Evolutionary conservation across 805 yeast genomes (phyloP), one percentile per base, ranked within the genome.

Genomic region (Clavispora santaluciae): DNA sequence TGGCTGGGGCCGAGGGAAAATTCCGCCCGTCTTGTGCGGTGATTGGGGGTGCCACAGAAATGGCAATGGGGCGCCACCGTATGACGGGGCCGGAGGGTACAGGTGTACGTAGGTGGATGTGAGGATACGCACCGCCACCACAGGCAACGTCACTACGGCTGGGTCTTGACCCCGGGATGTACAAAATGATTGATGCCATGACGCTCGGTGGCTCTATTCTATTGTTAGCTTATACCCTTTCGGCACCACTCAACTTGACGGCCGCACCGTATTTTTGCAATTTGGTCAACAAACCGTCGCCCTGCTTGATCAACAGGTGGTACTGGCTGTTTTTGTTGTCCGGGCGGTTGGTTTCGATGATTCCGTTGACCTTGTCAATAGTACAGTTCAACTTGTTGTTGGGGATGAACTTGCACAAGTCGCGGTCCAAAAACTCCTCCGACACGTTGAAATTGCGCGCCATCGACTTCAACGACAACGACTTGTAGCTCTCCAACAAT

Each of bases 241-340:
- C 96, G 21, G 95, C 86, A 36, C 98, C 97, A 57, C 95, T 84
- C 55, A 93, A 75, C 62, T 95, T 86, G 37, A 93, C 98, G 17
- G 97, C 96, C 34, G 98, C 96, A 35, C 96, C 95, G 55, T 91
- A 93, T 63, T 90, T 93, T 63, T 93, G 99, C 58, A 93, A 75
- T 63, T 91, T 93, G 13, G 99, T 91, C 60, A 93, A 78, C 55
- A 93, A 72, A 2, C 82, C 79, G 59, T 93, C 99, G 48, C 99
- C 98, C 60, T 84, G 95, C 64, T 87, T 89, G 55, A 93, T 81
- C 56, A 93, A 75, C 48, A 72, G 64, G 60, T 89, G 95, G 63
- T 90, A 93, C 66, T 91, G 98, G 42, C 87, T 85, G 60, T 93
- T 91, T 67, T 93, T 93, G 68, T 85, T 89, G 62, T 93, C 99